A percentile compares a stretch with the other conserved stretches of the same genome.
These are phyloP conservation scores for Pittosporum tobira DNA, from an alignment of 129 eudicot species.

Conservation along the genomic window DNA sequence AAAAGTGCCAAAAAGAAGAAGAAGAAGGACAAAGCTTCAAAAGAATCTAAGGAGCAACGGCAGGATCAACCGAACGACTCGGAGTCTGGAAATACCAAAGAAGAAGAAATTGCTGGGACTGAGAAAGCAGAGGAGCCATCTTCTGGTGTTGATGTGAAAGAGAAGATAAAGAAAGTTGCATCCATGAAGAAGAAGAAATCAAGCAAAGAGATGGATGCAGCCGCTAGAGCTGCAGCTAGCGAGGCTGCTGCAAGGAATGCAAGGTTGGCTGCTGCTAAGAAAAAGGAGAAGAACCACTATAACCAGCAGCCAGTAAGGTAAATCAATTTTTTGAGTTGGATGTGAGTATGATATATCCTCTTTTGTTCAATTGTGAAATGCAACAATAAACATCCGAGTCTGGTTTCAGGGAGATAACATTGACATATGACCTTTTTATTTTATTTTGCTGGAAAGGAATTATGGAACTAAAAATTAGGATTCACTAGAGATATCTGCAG, in stretches of 20 bases:
- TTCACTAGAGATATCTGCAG: constrained; percentile 16
- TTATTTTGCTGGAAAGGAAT: constrained; percentile 16
- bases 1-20: constrained; percentile 75
- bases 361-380: constrained; percentile 24
- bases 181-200: constrained; percentile 81
- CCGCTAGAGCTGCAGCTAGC: constrained; percentile 72
- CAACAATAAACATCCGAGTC: constrained; percentile 32
- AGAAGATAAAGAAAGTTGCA: constrained; percentile 65
- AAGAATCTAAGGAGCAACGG: constrained; percentile 63
- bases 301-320: constrained; percentile 91
- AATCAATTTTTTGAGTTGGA: not conserved
- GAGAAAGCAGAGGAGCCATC: constrained; percentile 49
- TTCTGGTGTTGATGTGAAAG: constrained; percentile 64
- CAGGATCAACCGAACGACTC: constrained; percentile 36
- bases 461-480: constrained; percentile 18
- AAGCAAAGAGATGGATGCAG: constrained; percentile 73
- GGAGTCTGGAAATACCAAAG: constrained; percentile 24
- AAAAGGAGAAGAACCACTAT: constrained; percentile 93
- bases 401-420: constrained; percentile 25
- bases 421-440: constrained; percentile 25
- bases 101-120: constrained; percentile 31
- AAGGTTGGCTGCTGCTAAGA: constrained; percentile 83
- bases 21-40: constrained; percentile 65
- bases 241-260: constrained; percentile 97
- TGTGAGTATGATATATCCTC: constrained; percentile 17